Base-by-base conservation (phyloP, 2,329 filamentous ascomycete species). In the Phialemonium atrogriseum region DNA sequence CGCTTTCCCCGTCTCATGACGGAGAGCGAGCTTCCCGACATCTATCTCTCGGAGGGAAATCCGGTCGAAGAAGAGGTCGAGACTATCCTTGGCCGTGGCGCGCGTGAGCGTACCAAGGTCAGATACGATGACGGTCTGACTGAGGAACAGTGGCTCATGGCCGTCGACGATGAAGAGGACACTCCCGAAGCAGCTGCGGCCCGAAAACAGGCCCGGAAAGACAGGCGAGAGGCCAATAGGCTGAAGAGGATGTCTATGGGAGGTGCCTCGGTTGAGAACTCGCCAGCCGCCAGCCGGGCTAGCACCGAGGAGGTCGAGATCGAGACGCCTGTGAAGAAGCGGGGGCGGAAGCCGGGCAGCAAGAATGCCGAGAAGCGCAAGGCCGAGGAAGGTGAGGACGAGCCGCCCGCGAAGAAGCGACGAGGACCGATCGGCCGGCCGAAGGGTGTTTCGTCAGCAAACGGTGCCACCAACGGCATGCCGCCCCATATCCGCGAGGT, bases 141-240 rank as follows among this genome's bases (percentile, higher is more conserved):
- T 0, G 93, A 98, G 61, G 91, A 98, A 63, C 93, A 98, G 58
- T 98, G 91, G 91, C 73, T 96, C 31, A 89, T 94, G 67, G 91
- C 91, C 33, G 89, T 98, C 19, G 91, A 98, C 53, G 89, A 94
- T 38, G 88, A 95, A 30, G 91, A 98, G 2, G 91, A 98, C 52
- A 80, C 77, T 0, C 87, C 94, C 18, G 91, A 96, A 53, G 88
- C 86, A 33, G 91, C 91, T 3, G 88, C 93, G 22, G 84, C 84
- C 21, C 79, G 91, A 24, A 96, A 95, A 50, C 79, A 87, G 52
- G 85, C 85, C 5, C 77, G 84, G 32, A 85, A 87, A 43, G 84
- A 86, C 39, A 84, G 79, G 54, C 79, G 88, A 21, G 78, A 83
- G 31, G 62, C 66, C 7, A 95, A 94, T 50, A 82, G 84, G 50